These are phyloP conservation scores for Penicillium sp. DNA, from an alignment of 2,329 filamentous ascomycete genomes.

Conservation along the genomic window DNA sequence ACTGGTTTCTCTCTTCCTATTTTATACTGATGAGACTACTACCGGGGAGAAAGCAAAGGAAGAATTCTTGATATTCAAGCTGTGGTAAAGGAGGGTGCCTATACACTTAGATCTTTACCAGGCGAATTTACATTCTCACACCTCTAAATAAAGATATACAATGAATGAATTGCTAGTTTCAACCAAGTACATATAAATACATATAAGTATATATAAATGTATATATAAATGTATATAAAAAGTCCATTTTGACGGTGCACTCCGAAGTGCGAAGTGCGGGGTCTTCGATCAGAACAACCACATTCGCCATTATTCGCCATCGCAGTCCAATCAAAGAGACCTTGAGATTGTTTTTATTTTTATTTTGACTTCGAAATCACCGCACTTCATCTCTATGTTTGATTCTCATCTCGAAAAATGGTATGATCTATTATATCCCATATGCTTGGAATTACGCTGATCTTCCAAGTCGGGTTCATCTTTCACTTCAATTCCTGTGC, in stretches of 20 bases:
- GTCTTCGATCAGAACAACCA: neutral
- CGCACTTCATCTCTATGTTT: neutral
- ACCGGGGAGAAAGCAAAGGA: no score
- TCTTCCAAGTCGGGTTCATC: neutral
- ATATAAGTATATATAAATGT: no score
- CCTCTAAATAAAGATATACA: neutral
- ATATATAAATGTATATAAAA: no score
- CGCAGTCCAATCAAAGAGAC: neutral
- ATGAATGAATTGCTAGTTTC: neutral
- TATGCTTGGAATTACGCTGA: neutral
- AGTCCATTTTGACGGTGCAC: no score
- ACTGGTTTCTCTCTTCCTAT: no score
- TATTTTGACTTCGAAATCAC: neutral
- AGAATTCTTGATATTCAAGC: no score
- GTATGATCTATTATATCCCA: neutral
- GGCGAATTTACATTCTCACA: neutral
- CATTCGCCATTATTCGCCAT: neutral
- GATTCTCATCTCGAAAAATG: slow-evolving; percentile 1
- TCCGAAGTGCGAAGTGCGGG: neutral
- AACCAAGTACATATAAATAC: no score
- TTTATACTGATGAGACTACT: no score
- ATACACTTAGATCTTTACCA: no score
- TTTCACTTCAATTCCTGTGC: slow-evolving; percentile 34
- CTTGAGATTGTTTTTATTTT: no score
- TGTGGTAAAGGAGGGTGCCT: no score